Evolutionary conservation across 1,284 basidiomycete genomes (phyloP), one percentile per base, ranked within the genome.

Genomic region (Microbotryum silenes-acaulis): DNA sequence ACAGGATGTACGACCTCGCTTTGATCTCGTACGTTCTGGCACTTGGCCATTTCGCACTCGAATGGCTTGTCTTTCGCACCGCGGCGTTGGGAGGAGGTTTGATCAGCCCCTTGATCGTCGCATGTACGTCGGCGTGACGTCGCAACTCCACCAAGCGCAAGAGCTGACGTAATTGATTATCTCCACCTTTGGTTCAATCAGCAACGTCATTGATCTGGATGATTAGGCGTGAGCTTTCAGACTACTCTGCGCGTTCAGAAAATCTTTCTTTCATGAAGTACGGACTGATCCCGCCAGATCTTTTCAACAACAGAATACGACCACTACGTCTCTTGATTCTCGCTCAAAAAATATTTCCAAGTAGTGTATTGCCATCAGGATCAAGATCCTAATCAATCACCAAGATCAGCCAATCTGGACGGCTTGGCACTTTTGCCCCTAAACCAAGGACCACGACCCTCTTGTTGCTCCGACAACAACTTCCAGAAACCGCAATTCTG

Each of bases 1-100:
- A 9, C 70, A 94, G 91, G n/a, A 77, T 91, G 27, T 98, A 97
- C 77, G 85, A 94, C 74, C 85, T 97, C 75, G 83, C 89, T 20
- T 78, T 94, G 65, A 81, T 87, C 73, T 87, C 89, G 44, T 97
- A 93, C 77, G 82, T 89, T 64, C 84, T 97, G 70, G 93, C 91
- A 0, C 87, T 93, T 67, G 82, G 80, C 14, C 94, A 98, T 78
- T 97, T 96, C 74, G 80, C 81, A 42, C 86, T 88, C 29, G 94
- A 98, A 77, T 75, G 89, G 60, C 76, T 92, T 72, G 81, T 94
- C 67, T 97, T 86, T 78, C 82, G 85, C 62, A 87, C 89, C 5
- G 84, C 88, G 57, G 86, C 82, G 61, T 65, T 89, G 51, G 81
- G 80, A 58, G 71, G 79, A 0, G 85, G 85, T 0, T 81, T 86